Evolutionary conservation across 768 basidiomycete species (phyloP), one percentile per base, ranked within the genome.

Genomic region (Lentinula edodes): DNA sequence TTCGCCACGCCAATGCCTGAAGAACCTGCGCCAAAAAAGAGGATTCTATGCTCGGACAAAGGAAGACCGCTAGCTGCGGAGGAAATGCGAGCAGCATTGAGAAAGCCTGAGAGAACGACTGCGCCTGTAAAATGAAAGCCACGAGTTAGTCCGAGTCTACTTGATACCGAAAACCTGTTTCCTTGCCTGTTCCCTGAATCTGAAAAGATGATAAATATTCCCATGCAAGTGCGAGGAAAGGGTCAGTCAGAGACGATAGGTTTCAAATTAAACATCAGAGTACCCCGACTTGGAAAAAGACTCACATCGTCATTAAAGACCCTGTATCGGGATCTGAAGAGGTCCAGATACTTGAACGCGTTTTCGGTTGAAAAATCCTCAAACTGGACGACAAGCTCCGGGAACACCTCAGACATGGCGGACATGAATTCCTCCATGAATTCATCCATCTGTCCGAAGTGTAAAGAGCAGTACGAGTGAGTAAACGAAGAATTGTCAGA

Each of bases 21-120:
- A 28, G 88, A 90, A 5, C 95, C 95, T 4, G 95, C 93, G 16
- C 95, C 95, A 59, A 93, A 88, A 81, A 98, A 96, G 46, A 96
- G 83, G 67, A 97, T 92, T 42, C 87, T 85, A 69, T 96, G 95
- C 35, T 87, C 83, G 38, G 78, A 76, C 43, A 93, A 76, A 7
- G 89, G 76, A 75, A 35, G 78, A 78, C 18, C 78, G 75, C 15
- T 48, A n/a, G 58, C 58, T 3, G 75, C 76, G 51, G 82, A 82
- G 12, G 86, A 77, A 39, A 89, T 75, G 60, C 80, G 80, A 0
- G 88, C 88, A 20, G 90, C 89, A 62, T 89, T 88, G 62, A 89
- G 74, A 73, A 90, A 89, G 5, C 90, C 90, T 58, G 83, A 86
- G 58, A 92, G 77, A 57, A 91, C 81, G 58, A 92, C 90, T 45